Conservation (phyloP, 345 rosid genomes). For the Euphorbia tirucalli region DNA sequence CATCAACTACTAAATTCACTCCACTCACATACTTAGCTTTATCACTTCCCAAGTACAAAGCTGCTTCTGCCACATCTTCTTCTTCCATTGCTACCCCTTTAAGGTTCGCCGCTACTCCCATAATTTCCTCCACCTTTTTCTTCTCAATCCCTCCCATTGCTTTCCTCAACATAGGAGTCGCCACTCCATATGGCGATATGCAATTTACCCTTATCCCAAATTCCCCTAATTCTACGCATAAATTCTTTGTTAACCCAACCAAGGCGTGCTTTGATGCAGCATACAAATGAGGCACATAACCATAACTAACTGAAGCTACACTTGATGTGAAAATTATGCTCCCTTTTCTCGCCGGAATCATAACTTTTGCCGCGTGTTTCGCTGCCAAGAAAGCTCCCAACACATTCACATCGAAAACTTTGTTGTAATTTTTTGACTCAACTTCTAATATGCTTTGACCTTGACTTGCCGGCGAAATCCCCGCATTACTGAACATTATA, state of each 20-base stretch:
- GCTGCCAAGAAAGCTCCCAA: slow-evolving; percentile 11
- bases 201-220: not conserved
- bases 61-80: slow-evolving; percentile 9
- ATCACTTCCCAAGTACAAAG: slow-evolving; percentile 1
- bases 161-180: not conserved
- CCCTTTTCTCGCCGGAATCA: slow-evolving; percentile 8
- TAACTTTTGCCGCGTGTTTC: slow-evolving; percentile 1
- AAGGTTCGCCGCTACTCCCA: slow-evolving; percentile 4
- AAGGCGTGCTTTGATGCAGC: slow-evolving; percentile 7
- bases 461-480: not conserved
- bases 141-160: not conserved
- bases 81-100: not conserved
- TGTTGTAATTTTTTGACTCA: not conserved
- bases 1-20: not conserved
- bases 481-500: not conserved
- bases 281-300: not conserved
- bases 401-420: slow-evolving; percentile 2
- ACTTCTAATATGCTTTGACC: not conserved
- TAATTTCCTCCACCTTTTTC: not conserved
- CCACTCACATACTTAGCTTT: slow-evolving; percentile 3
- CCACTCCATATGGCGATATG: not conserved
- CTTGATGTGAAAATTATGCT: slow-evolving; percentile 9
- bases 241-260: slow-evolving; percentile 2
- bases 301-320: not conserved
- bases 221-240: slow-evolving; percentile 4